Evolutionary conservation across 257 asterid species (phyloP).

Genomic region (Solanum sitiens): DNA sequence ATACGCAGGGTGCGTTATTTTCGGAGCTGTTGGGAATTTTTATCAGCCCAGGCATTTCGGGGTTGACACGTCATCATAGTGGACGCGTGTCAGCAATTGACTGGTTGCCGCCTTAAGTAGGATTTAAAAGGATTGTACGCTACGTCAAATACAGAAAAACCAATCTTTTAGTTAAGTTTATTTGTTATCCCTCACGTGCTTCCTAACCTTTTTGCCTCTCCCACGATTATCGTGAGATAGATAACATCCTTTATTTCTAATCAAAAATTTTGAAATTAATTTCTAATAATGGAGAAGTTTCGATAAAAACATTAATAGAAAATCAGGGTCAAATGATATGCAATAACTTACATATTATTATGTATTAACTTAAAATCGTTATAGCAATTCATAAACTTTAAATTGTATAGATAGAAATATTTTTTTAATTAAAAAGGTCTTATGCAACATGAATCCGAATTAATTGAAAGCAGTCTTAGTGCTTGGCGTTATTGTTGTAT

Average conservation of each 20-base stretch:
- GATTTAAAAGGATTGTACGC: not conserved
- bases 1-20: not conserved
- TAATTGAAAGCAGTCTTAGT: not conserved
- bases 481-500: not conserved
- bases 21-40: not conserved
- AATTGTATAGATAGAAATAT: too few relatives aligned
- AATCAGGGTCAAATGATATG: not conserved
- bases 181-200: not conserved
- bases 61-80: not conserved
- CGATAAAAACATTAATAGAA: not conserved
- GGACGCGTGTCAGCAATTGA: not conserved
- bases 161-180: not conserved
- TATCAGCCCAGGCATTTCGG: not conserved
- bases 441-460: too few relatives aligned
- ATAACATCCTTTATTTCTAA: not conserved
- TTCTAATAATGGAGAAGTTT: not conserved
- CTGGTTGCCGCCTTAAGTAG: not conserved
- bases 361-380: too few relatives aligned
- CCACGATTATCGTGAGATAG: fast-evolving
- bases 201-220: not conserved
- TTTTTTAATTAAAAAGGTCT: not conserved
- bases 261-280: not conserved
- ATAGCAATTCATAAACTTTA: too few relatives aligned
- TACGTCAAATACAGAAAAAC: not conserved
- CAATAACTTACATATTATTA: too few relatives aligned